These are phyloP conservation scores for Fragaria ananassa DNA, from an alignment of 306 rosid species.

Conservation along the genomic window DNA sequence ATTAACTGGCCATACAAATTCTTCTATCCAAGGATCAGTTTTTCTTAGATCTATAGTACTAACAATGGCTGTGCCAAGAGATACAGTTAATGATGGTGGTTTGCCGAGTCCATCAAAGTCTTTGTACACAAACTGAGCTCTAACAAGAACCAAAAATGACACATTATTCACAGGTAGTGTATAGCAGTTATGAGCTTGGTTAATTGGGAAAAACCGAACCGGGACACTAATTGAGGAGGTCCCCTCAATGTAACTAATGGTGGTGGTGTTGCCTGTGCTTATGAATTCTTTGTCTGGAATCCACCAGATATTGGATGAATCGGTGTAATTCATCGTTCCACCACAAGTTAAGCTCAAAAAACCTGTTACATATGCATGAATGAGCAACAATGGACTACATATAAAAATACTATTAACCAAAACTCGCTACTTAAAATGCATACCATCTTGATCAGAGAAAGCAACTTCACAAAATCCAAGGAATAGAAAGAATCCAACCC, in stretches of 20 bases:
- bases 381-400: constrained; percentile 12
- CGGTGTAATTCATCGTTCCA: constrained; percentile 54
- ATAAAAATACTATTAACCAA: background rate
- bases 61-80: constrained; percentile 74
- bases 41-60: constrained; percentile 47
- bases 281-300: constrained; percentile 58
- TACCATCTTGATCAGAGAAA: constrained; percentile 69
- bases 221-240: constrained; percentile 37
- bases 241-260: constrained; percentile 33
- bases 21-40: constrained; percentile 75
- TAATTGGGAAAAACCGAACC: constrained; percentile 53
- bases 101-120: constrained; percentile 68
- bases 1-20: constrained; percentile 64
- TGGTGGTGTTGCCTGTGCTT: constrained; percentile 49
- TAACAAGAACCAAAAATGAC: constrained; percentile 62
- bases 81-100: constrained; percentile 73
- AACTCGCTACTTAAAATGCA: constrained; percentile 6
- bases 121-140: constrained; percentile 69
- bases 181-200: constrained; percentile 49
- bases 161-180: constrained; percentile 45
- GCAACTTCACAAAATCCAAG: constrained; percentile 42
- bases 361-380: constrained; percentile 44
- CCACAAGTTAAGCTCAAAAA: constrained; percentile 93
- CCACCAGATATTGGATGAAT: constrained; percentile 67
- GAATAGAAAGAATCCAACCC: constrained; percentile 47